phyloP scores from a whole-genome alignment of 768 basidiomycete species.

The Exidia glandulosa region DNA sequence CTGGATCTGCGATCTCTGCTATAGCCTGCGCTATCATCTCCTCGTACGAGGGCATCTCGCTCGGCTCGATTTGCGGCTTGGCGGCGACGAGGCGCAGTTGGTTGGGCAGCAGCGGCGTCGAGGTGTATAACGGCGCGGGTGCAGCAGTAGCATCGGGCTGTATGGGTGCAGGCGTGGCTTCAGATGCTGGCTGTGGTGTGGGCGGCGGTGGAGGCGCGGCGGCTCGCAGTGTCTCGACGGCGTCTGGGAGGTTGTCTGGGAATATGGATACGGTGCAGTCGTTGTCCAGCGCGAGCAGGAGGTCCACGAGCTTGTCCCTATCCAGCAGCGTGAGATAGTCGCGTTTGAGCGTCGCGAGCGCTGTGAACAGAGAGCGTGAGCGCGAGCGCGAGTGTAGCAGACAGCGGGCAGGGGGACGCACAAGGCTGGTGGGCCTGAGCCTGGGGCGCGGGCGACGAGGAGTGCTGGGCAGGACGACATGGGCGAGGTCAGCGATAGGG shows the following conservation, averaged over 20 bases:
- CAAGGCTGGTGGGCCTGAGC: too few species aligned
- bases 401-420: neutral
- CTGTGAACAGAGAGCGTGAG: neutral
- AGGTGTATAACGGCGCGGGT: slow-evolving; percentile 14
- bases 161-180: slow-evolving; percentile 13
- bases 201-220: slow-evolving; percentile 7
- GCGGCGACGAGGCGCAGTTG: slow-evolving; percentile 4
- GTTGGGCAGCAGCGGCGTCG: slow-evolving; percentile 10
- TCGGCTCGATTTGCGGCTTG: slow-evolving; percentile 14
- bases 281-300: slow-evolving; percentile 33
- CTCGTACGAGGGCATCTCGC: slow-evolving; percentile 78
- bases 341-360: slow-evolving; percentile 49
- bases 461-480: neutral
- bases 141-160: slow-evolving; percentile 11
- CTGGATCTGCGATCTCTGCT: slow-evolving; percentile 49
- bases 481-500: slow-evolving; percentile 14
- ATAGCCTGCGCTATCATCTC: slow-evolving; percentile 86
- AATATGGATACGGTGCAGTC: slow-evolving; percentile 58
- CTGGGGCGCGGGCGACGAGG: neutral
- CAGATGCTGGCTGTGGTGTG: slow-evolving; percentile 12
- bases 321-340: slow-evolving; percentile 60
- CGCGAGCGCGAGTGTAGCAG: too few species aligned
- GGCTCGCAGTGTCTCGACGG: slow-evolving; percentile 44
- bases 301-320: slow-evolving; percentile 64
- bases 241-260: slow-evolving; percentile 42